A percentile compares a stretch with the other conserved stretches of the same genome.
Evolutionary conservation across 1,139 yeast species (phyloP).

Genomic region (Zygoascus sp.): DNA sequence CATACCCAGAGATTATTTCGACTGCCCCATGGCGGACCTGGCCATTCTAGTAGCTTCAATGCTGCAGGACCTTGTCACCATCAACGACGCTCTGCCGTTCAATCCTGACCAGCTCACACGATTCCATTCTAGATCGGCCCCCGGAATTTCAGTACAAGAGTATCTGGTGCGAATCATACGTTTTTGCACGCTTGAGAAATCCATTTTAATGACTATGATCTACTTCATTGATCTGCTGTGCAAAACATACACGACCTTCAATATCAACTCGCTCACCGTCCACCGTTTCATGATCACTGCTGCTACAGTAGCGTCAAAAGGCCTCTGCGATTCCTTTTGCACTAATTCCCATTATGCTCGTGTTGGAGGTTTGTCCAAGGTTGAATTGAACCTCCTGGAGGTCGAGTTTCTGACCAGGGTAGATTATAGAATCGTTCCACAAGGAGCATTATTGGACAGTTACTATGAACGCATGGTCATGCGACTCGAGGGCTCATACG

Average conservation of each 20-base stretch:
- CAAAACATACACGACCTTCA: constrained; percentile 72
- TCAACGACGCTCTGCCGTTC: constrained; percentile 57
- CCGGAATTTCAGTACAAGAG: constrained; percentile 73
- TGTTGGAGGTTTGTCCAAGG: constrained; percentile 88
- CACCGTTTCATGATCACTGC: constrained; percentile 89
- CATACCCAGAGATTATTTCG: constrained; percentile 57
- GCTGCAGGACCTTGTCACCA: constrained; percentile 63
- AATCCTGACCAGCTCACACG: constrained; percentile 57
- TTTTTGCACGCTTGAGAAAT: constrained; percentile 80
- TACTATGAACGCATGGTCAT: constrained; percentile 35
- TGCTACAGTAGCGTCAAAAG: constrained; percentile 86
- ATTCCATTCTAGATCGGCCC: constrained; percentile 91
- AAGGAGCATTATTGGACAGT: constrained; percentile 34
- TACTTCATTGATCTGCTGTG: constrained; percentile 85
- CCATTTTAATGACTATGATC: constrained; percentile 72
- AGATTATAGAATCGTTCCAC: constrained; percentile 69
- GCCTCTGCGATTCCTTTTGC: constrained; percentile 89
- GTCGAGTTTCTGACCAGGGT: constrained; percentile 80
- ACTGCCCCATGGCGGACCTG: constrained; percentile 66
- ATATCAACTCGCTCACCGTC: constrained; percentile 84
- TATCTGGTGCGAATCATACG: constrained; percentile 74
- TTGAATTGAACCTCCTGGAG: constrained; percentile 82
- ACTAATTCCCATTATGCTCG: constrained; percentile 92
- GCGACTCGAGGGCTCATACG: constrained; percentile 24
- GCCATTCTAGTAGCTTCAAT: constrained; percentile 71